phyloP scores from a whole-genome alignment of 2,329 filamentous ascomycete genomes.

The Penicillium fuscoglaucum region DNA sequence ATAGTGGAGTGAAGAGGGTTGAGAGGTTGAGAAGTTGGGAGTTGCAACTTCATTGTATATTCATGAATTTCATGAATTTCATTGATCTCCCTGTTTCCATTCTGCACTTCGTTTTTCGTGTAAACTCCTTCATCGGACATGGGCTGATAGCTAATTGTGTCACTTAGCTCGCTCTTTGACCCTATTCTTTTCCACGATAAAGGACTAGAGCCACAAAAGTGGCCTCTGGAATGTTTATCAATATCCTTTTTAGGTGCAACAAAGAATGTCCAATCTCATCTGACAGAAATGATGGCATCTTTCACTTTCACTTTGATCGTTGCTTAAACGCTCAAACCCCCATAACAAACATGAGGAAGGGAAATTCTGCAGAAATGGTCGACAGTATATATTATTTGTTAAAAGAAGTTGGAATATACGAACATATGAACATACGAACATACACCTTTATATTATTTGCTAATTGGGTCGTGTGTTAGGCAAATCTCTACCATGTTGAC shows the following conservation, averaged over 20 bases:
- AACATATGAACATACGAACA: not conserved
- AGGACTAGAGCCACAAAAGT: not conserved
- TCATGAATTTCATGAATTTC: not conserved
- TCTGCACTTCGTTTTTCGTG: not conserved
- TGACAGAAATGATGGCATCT: not conserved
- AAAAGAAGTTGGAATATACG: not conserved
- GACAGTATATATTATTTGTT: no score
- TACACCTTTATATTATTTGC: not conserved
- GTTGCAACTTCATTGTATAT: not conserved
- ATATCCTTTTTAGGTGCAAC: not conserved
- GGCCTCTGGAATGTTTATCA: not conserved
- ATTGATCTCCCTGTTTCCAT: not conserved
- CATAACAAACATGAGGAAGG: not conserved
- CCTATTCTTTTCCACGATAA: not conserved
- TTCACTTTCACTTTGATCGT: not conserved
- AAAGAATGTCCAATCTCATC: not conserved
- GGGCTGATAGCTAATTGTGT: not conserved
- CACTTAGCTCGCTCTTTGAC: not conserved
- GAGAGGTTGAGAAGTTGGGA: not conserved
- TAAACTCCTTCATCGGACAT: not conserved
- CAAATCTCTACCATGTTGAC: not conserved
- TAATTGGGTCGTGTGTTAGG: not conserved
- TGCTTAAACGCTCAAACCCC: not conserved
- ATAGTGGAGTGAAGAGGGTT: not conserved
- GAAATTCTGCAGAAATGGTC: not conserved